Conservation (phyloP, 371 early-diverging fungal genomes). For the Dentiscutata heterogama region DNA sequence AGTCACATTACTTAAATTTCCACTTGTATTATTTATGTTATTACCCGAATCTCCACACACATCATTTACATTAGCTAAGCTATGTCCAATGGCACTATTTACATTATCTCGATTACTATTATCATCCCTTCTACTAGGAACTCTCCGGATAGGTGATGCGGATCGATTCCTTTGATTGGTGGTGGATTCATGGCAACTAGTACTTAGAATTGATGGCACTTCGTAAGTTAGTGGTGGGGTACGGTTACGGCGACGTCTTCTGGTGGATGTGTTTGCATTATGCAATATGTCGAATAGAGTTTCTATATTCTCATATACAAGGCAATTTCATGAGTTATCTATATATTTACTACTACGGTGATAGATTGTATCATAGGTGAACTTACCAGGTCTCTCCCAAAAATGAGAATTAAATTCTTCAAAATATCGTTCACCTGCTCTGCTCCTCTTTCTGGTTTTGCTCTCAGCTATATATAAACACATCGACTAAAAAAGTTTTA, state of each 20-base stretch:
- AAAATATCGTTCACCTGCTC: conserved; percentile 41
- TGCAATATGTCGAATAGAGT: conserved; percentile 20
- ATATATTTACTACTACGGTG: not conserved
- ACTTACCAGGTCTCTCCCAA: conserved; percentile 31
- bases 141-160: conserved; percentile 10
- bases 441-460: conserved; percentile 13
- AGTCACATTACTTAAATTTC: not conserved
- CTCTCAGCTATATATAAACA: conserved; percentile 35
- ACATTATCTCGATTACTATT: conserved; percentile 35
- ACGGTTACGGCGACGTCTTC: conserved; percentile 28
- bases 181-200: not conserved
- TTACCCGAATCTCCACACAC: not conserved
- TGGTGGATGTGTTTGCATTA: conserved; percentile 30
- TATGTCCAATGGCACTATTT: not conserved
- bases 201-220: not conserved
- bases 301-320: conserved; percentile 17
- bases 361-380: not conserved
- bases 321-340: not conserved
- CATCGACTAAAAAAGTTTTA: not conserved
- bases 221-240: conserved; percentile 17
- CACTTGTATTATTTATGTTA: not conserved
- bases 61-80: conserved; percentile 14
- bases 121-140: conserved; percentile 25
- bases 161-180: conserved; percentile 16
- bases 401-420: conserved; percentile 42